Base-by-base conservation (phyloP, 176 grass and related monocot species). In the Hyparrhenia diplandra region DNA sequence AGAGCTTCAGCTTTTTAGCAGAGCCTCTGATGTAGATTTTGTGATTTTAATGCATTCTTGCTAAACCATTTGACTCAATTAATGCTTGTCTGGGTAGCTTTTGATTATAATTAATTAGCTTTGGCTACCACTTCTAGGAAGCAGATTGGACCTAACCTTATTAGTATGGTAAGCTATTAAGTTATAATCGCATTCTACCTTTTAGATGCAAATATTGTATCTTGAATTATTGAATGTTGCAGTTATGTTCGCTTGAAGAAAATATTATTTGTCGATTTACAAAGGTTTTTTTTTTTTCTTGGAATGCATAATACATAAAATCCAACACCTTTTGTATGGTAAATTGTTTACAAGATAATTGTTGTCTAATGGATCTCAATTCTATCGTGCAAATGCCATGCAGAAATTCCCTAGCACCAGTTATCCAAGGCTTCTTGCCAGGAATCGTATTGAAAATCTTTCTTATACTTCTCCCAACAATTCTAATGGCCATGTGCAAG, bases 351-450 rank as follows among this genome's bases (percentile, higher is more conserved):
- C 5, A 64, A 80, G 11, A 76, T 52, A 52, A 81, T 64, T 77
- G 24, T 62, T 12, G 74, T 49, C 13, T 70, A 43, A 51, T 83
- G 52, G 34, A 58, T 69, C 62, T 58, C 35, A 70, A 72, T 45
- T 65, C 65, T 21, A 74, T 84, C 27, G 23, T 94, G 75, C 71
- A 76, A 76, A 73, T 89, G 28, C 66, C 51, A 36, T 91, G 73
- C 90, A 99, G 96, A 94, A 83, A 95, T 58, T 88, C 94, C 71
- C 57, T 91, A 5, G 93, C 82, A 82, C 84, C 96, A 17, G 45
- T 99, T 27, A 84, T 99, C 72, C 90, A 99, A 93, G 96, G 96
- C 76, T 95, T 99, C 81, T 88, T 99, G 80, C 92, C 96, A 62
- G 92, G 96, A 84, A 93, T 99, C 20, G 80, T 55, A 59, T 71